Percentiles rank a stretch among this genome's conserved stretches.
Evolutionary conservation across 2,329 filamentous ascomycete genomes (phyloP).

Genomic region (Geosmithia putterillii): DNA sequence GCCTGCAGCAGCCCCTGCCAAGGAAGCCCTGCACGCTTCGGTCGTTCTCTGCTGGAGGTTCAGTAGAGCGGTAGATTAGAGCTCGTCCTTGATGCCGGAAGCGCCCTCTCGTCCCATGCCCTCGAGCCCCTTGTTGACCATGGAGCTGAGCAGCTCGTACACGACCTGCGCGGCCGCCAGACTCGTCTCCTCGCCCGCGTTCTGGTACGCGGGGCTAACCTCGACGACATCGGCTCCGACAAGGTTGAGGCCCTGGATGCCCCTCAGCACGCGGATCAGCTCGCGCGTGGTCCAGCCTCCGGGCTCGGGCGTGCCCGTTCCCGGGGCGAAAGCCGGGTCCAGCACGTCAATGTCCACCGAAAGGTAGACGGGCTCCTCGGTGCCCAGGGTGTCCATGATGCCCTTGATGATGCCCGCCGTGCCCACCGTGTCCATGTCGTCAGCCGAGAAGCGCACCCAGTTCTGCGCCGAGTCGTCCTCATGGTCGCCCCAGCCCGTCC

Average conservation of each 20-base stretch:
- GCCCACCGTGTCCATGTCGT: conserved; percentile 68
- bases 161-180: conserved; percentile 74
- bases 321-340: conserved; percentile 69
- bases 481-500: conserved; percentile 48
- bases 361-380: conserved; percentile 63
- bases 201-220: conserved; percentile 74
- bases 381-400: conserved; percentile 64
- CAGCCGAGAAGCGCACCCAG: conserved; percentile 64
- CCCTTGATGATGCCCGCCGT: conserved; percentile 64
- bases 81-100: conserved; percentile 1
- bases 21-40: too few relatives aligned
- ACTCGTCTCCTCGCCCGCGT: conserved; percentile 66
- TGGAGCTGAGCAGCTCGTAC: conserved; percentile 70
- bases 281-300: conserved; percentile 66
- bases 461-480: conserved; percentile 63
- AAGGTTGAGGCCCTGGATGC: conserved; percentile 56
- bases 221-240: conserved; percentile 63
- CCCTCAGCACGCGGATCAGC: conserved; percentile 58
- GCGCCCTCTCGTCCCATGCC: conserved; percentile 14
- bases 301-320: conserved; percentile 64
- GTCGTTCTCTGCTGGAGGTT: too few relatives aligned
- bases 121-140: conserved; percentile 35
- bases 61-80: too few relatives aligned
- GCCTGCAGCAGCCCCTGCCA: too few relatives aligned
- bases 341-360: conserved; percentile 78